Conservation (phyloP, 768 basidiomycete species). For the Trametes cubensis region DNA sequence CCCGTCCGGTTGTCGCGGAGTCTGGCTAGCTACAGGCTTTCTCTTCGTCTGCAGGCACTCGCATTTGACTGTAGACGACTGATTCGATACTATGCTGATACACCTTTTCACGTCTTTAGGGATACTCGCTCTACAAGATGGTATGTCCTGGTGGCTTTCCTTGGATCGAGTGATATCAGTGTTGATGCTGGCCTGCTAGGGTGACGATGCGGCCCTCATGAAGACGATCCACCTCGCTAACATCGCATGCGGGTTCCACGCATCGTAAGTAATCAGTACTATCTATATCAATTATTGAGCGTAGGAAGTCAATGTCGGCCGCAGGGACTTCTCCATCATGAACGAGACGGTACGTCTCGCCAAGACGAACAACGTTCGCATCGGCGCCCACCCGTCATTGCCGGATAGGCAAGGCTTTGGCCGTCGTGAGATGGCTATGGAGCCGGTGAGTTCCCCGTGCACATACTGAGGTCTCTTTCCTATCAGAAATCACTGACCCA, state of each 20-base stretch:
- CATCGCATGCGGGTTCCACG: conserved; percentile 72
- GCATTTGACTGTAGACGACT: no score
- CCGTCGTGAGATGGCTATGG: conserved; percentile 62
- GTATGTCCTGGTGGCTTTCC: background rate
- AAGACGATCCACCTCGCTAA: conserved; percentile 42
- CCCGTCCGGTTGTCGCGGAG: no score
- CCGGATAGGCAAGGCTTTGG: conserved; percentile 69
- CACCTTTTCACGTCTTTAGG: conserved; percentile 17
- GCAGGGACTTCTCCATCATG: conserved; percentile 71
- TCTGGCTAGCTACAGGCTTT: no score
- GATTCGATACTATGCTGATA: background rate
- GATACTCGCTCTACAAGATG: conserved; percentile 35
- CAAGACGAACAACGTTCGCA: conserved; percentile 53
- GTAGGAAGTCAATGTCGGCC: no score
- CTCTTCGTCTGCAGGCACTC: no score
- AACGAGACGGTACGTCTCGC: conserved; percentile 60
- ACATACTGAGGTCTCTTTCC: no score
- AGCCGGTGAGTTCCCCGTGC: conserved; percentile 45
- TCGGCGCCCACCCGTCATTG: conserved; percentile 72
- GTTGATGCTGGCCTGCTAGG: conserved; percentile 20
- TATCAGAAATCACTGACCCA: background rate
- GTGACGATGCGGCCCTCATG: conserved; percentile 38
- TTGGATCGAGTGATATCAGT: background rate
- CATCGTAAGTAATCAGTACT: conserved; percentile 52
- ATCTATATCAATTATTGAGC: no score